Base-by-base conservation (phyloP, 2,329 filamentous ascomycete species). In the Arthrobotrys iridis region DNA sequence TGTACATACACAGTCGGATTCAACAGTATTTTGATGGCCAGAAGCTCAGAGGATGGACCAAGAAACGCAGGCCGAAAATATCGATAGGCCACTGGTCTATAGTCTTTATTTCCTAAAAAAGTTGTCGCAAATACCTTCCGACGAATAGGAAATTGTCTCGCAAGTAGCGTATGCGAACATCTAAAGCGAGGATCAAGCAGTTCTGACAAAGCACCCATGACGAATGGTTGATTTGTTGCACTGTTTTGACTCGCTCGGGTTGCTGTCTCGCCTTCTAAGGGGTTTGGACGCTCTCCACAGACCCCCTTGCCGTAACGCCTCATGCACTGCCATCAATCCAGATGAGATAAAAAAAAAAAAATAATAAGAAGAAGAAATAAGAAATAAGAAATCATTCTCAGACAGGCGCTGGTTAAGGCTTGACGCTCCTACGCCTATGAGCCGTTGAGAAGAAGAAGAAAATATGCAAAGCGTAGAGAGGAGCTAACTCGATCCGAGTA, bases 401-500 rank as follows among this genome's bases (percentile, higher is more conserved):
- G 50, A 55, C 37, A 55, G 50, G 37, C 30, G 50, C 50, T 55
- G 30, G 30, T 22, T 11, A 43, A 43, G 40, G 40, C 40, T 43
- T 55, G 18, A 55, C 48, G 48, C 48, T 55, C 50, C 50, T 37
- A 55, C 50, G 50, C 50, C 50, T 55, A 55, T 28, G 20, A 33
- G 50, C 30, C 50, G 28, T 55, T 24, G 18, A 18, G 26, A 52
- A n/a, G 28, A 52, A 52, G 50, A 55, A 55, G 50, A 55, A 55
- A 37, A 37, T 1, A 55, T 52, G n/a, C 10, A 55, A 6, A 37
- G 22, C 15, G 3, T 3, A 24, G 11, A 24, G 50, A 20, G 30
- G 30, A 13, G 50, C 18, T 24, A n/a, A n/a, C n/a, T n/a, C n/a
- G n/a, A n/a, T n/a, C n/a, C n/a, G n/a, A n/a, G n/a, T n/a, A n/a